These are phyloP conservation scores for Termitomyces titanicus DNA, from an alignment of 768 basidiomycete genomes.

Conservation along the genomic window DNA sequence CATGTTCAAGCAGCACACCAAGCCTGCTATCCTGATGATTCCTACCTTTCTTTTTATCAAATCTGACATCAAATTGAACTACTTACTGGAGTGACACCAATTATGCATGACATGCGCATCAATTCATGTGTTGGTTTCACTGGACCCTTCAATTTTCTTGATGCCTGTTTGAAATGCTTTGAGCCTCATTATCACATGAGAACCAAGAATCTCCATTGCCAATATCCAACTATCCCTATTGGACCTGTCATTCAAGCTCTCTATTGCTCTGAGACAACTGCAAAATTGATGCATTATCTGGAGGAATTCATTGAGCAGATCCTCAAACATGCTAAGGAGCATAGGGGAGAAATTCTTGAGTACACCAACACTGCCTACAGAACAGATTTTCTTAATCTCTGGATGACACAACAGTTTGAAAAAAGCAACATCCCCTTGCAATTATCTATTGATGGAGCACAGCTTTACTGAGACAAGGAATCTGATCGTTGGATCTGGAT, in stretches of 20 bases:
- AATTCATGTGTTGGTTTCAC: constrained; percentile 21
- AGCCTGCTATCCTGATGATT: too few relatives aligned
- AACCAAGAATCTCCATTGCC: background rate
- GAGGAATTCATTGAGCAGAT: background rate
- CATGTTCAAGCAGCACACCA: too few relatives aligned
- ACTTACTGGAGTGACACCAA: too few relatives aligned
- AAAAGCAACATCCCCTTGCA: constrained; percentile 19
- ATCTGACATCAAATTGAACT: too few relatives aligned
- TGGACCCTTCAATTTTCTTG: background rate
- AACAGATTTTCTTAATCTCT: background rate
- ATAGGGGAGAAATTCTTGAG: background rate
- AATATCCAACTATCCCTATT: too few relatives aligned
- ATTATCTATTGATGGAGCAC: constrained; percentile 27
- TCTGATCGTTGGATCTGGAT: too few relatives aligned
- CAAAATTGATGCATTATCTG: constrained; percentile 2
- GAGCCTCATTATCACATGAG: constrained; percentile 2
- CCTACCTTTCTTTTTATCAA: too few relatives aligned
- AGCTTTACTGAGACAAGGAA: too few relatives aligned
- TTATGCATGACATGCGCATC: constrained; percentile 45
- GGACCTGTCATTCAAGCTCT: constrained; percentile 5
- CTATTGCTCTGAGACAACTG: background rate
- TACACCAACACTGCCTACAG: constrained; percentile 7
- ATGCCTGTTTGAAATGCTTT: constrained; percentile 1
- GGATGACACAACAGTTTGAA: background rate
- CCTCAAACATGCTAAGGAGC: background rate